phyloP scores from a whole-genome alignment of 2,329 filamentous ascomycete genomes.

The Epichloe sp. region DNA sequence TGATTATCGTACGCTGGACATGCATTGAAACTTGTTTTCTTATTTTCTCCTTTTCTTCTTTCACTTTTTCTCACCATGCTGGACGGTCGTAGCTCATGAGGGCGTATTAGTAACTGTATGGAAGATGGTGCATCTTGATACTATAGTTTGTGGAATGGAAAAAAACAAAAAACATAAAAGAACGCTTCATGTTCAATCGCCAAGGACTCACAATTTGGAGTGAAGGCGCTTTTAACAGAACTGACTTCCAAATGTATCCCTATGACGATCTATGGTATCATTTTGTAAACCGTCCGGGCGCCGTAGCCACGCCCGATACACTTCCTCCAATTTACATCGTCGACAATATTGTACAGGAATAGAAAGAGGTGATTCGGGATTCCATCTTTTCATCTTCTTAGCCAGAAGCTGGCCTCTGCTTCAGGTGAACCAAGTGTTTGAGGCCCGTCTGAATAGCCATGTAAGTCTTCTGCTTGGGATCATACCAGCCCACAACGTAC shows the following conservation, averaged over 20 bases:
- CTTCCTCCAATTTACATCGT: background rate
- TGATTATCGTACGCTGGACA: background rate
- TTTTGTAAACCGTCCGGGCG: conserved; percentile 5
- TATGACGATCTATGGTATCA: conserved; percentile 15
- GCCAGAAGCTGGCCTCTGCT: conserved; percentile 22
- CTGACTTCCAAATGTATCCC: background rate
- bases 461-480: conserved; percentile 39
- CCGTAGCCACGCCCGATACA: conserved; percentile 7
- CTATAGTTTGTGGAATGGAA: background rate
- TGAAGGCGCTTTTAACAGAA: background rate
- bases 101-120: background rate
- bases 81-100: background rate
- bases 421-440: conserved; percentile 29
- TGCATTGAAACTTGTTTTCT: background rate
- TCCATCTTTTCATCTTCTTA: conserved; percentile 5
- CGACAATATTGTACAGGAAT: background rate
- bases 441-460: conserved; percentile 28
- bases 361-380: too few species aligned
- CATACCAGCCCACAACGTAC: conserved; percentile 40
- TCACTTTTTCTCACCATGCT: background rate
- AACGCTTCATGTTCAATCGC: background rate
- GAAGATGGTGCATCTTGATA: background rate
- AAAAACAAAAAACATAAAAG: background rate
- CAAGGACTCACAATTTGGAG: background rate
- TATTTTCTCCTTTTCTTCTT: background rate